Conservation (phyloP, 257 asterid genomes). For the Solanum sitiens region DNA sequence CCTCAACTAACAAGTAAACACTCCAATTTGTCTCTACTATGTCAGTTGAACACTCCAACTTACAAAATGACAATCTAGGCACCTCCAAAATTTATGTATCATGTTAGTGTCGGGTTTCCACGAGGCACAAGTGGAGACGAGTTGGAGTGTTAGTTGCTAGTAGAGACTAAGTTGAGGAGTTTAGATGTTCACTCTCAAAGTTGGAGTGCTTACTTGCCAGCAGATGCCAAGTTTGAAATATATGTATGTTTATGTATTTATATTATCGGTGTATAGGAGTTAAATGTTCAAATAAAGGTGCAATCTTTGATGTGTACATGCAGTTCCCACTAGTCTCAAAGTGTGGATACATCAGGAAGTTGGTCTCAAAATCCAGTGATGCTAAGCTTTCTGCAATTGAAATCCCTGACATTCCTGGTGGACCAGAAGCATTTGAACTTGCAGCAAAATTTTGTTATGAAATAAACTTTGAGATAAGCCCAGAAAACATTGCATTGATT, state of each 20-base stretch:
- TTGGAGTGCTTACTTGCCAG: background rate
- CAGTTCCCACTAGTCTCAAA: slow-evolving; percentile 92
- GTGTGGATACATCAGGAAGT: slow-evolving; percentile 62
- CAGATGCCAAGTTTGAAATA: background rate
- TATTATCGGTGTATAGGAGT: background rate
- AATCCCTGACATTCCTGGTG: slow-evolving; percentile 66
- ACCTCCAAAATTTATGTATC: background rate
- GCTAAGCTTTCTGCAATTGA: slow-evolving; percentile 34
- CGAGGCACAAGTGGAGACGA: background rate
- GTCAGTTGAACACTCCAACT: background rate
- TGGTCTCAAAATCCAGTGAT: slow-evolving; percentile 38
- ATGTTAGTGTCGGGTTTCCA: background rate
- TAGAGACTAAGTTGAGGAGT: background rate
- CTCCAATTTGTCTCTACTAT: background rate
- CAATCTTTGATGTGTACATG: background rate
- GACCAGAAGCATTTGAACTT: slow-evolving; percentile 71
- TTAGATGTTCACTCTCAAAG: background rate
- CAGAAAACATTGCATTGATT: slow-evolving; percentile 60
- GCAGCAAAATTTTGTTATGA: slow-evolving; percentile 85
- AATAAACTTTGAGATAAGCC: slow-evolving; percentile 55
- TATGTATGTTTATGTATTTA: background rate
- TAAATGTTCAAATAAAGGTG: background rate
- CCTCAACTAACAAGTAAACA: background rate
- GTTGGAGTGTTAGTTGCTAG: background rate
- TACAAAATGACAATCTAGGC: background rate